Conservation (phyloP, 345 rosid genomes). For the Eucalyptus tenuipes region DNA sequence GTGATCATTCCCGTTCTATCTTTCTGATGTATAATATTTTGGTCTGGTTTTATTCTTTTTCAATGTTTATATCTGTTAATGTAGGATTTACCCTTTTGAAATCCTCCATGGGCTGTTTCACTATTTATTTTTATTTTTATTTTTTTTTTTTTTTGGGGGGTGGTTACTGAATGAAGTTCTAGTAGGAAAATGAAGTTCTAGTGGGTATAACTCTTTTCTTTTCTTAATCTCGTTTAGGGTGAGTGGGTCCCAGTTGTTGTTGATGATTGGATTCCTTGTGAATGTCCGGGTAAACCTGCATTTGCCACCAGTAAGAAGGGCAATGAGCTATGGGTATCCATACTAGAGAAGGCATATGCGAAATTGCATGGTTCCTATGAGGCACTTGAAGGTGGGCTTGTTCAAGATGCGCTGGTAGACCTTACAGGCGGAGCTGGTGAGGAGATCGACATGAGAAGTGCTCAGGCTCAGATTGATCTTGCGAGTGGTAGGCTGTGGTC, state of each 20-base stretch:
- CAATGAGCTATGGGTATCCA: constrained; percentile 95
- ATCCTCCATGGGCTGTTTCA: background rate
- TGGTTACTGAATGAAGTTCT: background rate
- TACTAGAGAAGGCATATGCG: constrained; percentile 97
- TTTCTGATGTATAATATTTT: background rate
- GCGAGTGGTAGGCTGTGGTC: constrained; percentile 99
- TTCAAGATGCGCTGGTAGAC: constrained; percentile 99
- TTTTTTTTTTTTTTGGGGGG: background rate
- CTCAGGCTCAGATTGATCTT: constrained; percentile 98
- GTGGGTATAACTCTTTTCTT: background rate
- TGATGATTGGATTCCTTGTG: constrained; percentile 99
- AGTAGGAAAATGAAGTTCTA: background rate
- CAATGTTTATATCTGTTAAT: background rate
- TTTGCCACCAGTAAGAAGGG: constrained; percentile 92
- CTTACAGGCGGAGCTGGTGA: constrained; percentile 99
- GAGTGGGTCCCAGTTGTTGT: constrained; percentile 99
- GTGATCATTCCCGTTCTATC: background rate
- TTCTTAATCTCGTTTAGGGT: constrained; percentile 40
- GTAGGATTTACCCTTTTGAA: background rate
- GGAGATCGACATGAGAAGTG: constrained; percentile 98
- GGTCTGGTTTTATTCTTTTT: background rate
- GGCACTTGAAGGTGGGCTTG: constrained; percentile 98
- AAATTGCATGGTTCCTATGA: constrained; percentile 98
- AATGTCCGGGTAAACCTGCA: constrained; percentile 91
- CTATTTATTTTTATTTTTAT: background rate